Conservation (phyloP, 768 basidiomycete species). For the Boletus reticuloceps region DNA sequence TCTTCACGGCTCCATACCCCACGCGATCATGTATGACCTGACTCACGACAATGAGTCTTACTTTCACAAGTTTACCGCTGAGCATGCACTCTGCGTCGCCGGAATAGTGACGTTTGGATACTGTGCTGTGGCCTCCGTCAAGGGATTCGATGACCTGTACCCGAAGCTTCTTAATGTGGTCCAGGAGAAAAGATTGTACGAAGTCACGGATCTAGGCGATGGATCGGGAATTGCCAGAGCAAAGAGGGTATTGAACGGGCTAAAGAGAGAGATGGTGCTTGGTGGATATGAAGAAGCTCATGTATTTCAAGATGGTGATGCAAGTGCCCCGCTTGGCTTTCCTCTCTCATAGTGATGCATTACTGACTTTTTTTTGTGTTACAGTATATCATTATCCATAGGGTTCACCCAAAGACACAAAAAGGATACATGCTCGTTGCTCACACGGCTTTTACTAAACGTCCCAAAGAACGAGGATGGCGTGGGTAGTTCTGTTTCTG, state of each 20-base stretch:
- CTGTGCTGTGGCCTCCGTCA: slow-evolving; percentile 88
- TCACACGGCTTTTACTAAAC: slow-evolving; percentile 89
- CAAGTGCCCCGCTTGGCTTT: slow-evolving; percentile 38
- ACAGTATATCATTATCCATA: slow-evolving; percentile 91
- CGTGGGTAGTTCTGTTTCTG: slow-evolving; percentile 46
- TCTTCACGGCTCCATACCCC: slow-evolving; percentile 83
- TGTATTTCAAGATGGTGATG: slow-evolving; percentile 95
- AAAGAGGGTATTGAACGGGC: slow-evolving; percentile 75
- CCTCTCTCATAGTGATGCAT: neutral
- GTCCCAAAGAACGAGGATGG: slow-evolving; percentile 73
- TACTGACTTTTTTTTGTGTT: neutral
- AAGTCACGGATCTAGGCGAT: slow-evolving; percentile 56
- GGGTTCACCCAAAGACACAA: slow-evolving; percentile 86
- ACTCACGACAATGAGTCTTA: slow-evolving; percentile 98
- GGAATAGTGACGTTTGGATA: slow-evolving; percentile 90
- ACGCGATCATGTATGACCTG: slow-evolving; percentile 91
- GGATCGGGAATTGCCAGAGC: slow-evolving; percentile 55
- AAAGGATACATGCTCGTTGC: slow-evolving; percentile 91
- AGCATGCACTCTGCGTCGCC: slow-evolving; percentile 93
- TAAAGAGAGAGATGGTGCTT: slow-evolving; percentile 92
- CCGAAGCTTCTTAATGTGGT: slow-evolving; percentile 93
- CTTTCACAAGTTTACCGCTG: slow-evolving; percentile 84
- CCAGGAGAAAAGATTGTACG: slow-evolving; percentile 76
- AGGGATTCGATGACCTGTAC: slow-evolving; percentile 97
- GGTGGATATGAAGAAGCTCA: slow-evolving; percentile 87